Evolutionary conservation across 2,329 filamentous ascomycete species (phyloP), one percentile per base, ranked within the genome.

Genomic region (Madurella mycetomatis): DNA sequence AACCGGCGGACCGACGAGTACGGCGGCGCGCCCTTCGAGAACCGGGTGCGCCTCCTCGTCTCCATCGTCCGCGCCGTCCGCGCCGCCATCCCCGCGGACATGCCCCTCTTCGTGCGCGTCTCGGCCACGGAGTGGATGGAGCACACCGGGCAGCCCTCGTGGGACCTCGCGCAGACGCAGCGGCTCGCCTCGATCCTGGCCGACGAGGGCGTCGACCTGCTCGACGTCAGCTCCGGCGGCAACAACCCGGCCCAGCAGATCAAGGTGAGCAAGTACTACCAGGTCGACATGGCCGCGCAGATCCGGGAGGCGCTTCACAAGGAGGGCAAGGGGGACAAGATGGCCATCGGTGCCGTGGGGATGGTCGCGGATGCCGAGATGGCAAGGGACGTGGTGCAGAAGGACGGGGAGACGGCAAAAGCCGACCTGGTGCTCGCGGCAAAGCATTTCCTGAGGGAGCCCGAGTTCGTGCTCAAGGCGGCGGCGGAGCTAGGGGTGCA

Each of bases 211-310:
- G 80, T 96, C 42, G 92, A 96, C 67, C 74, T 95, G 15, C 77
- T 96, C 31, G 92, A 96, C 68, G 83, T 95, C 54, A 90, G 85
- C 62, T 85, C 84, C 1, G 90, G 85, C 34, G 92, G 88, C 40
- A 87, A 88, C 67, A 80, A 84, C 66, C 70, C 75, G 37, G 68
- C 71, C 43, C 84, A 88, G 66, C 75, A 83, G 66, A 82, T 90
- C 59, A 70, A 80, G 17, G 64, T 77, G 12, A 79, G 81, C 43
- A 83, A 85, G 1, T 82, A 79, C 40, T 92, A 88, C 76, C 91
- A 95, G 74, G 79, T 85, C 18, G 82, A 85, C 41, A 82, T 94
- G 51, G 87, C 90, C 0, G 82, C 83, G 45, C 75, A 78, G 32
- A 82, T 95, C 59, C 89, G 92, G 66, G 76, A 84, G 60, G 86